These are phyloP conservation scores for Termitomyces sp. DNA, from an alignment of 768 basidiomycete genomes.

Conservation along the genomic window DNA sequence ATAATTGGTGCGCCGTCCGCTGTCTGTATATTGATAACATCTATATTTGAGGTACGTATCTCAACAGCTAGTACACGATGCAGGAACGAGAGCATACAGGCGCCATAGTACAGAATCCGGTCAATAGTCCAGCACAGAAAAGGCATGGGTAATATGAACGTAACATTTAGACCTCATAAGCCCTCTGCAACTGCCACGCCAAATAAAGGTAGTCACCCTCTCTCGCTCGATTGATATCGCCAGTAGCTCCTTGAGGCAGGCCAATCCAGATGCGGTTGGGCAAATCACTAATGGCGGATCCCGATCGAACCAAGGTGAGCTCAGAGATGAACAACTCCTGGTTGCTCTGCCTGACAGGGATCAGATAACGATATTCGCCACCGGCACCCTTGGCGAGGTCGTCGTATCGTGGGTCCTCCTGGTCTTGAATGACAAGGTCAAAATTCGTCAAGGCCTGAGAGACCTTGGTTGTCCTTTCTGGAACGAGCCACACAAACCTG, in stretches of 20 bases:
- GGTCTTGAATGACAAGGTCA: slow-evolving; percentile 3
- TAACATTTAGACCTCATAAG: background rate
- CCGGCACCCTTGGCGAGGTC: slow-evolving; percentile 8
- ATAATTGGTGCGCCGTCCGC: no score
- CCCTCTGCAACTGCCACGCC: slow-evolving; percentile 4
- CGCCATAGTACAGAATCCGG: no score
- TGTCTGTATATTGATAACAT: no score
- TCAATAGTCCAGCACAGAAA: background rate
- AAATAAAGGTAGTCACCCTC: background rate
- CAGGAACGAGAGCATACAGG: no score
- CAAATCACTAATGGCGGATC: background rate
- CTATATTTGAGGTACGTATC: no score
- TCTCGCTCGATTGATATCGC: slow-evolving; percentile 5
- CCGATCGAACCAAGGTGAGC: background rate
- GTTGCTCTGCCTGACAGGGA: slow-evolving; percentile 1
- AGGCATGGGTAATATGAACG: no score
- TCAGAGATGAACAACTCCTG: slow-evolving; percentile 5
- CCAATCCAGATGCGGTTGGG: background rate
- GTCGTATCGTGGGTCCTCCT: background rate
- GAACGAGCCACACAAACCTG: slow-evolving; percentile 12
- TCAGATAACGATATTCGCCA: slow-evolving; percentile 5
- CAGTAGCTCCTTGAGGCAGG: background rate
- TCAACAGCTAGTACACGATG: no score
- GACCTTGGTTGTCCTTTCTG: slow-evolving; percentile 3
- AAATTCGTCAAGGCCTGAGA: slow-evolving; percentile 4